Conservation (phyloP, 345 rosid species). For the Populus ilicifolia region DNA sequence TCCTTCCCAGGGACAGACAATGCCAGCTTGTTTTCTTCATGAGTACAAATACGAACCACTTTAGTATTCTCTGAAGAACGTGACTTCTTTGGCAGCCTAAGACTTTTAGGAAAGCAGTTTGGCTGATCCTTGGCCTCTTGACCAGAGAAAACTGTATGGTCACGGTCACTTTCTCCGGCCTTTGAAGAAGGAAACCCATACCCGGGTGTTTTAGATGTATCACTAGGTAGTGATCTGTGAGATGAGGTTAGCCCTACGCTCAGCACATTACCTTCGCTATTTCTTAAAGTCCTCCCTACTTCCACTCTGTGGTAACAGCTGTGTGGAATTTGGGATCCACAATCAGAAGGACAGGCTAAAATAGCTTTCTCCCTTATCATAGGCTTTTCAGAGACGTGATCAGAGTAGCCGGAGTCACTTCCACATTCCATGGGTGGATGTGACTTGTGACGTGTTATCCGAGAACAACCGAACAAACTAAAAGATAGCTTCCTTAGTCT, state of each 20-base stretch:
- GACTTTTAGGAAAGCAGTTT: slow-evolving; percentile 40
- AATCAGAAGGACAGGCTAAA: slow-evolving; percentile 32
- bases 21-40: slow-evolving; percentile 31
- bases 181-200: slow-evolving; percentile 25
- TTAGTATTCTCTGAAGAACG: slow-evolving; percentile 16
- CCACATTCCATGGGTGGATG: slow-evolving; percentile 31
- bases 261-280: slow-evolving; percentile 69
- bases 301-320: slow-evolving; percentile 28
- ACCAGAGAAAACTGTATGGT: slow-evolving; percentile 11
- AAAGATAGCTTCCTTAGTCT: slow-evolving; percentile 55
- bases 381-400: slow-evolving; percentile 43
- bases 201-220: slow-evolving; percentile 19
- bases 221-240: slow-evolving; percentile 32
- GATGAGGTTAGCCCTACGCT: slow-evolving; percentile 44
- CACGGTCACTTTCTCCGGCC: slow-evolving; percentile 24
- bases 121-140: slow-evolving; percentile 34
- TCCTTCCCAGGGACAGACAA: slow-evolving; percentile 23
- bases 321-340: slow-evolving; percentile 34
- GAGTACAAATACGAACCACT: slow-evolving; percentile 15
- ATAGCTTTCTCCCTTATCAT: slow-evolving; percentile 29
- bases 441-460: slow-evolving; percentile 51
- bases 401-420: slow-evolving; percentile 45
- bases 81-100: slow-evolving; percentile 31
- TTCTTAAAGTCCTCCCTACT: slow-evolving; percentile 53
- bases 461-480: slow-evolving; percentile 70